Conservation (phyloP, 768 basidiomycete species). For the Psilocybe subaeruginosa region DNA sequence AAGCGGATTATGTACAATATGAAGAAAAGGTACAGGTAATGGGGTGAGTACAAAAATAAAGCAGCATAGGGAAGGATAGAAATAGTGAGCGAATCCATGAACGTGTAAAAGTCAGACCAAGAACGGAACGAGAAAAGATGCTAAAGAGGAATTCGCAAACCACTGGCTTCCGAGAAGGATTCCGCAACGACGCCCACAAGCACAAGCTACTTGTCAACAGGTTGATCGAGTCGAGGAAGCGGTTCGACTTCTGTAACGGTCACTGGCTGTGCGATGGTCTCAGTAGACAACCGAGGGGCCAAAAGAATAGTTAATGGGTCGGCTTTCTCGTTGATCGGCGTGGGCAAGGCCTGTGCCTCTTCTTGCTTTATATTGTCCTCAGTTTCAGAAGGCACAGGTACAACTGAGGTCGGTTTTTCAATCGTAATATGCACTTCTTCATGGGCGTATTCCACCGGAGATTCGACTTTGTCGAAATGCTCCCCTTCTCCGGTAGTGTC, state of each 20-base stretch:
- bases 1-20: background rate
- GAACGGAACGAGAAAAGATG: background rate
- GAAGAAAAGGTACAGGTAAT: background rate
- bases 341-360: background rate
- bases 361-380: background rate
- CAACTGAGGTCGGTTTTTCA: slow-evolving; percentile 1
- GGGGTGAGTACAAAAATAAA: background rate
- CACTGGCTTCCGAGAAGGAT: too few species aligned
- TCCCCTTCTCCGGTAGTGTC: slow-evolving; percentile 17
- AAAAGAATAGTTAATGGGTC: background rate
- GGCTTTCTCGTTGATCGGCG: background rate
- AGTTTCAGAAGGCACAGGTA: background rate
- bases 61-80: background rate
- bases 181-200: background rate
- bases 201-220: background rate
- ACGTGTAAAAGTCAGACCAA: background rate
- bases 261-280: slow-evolving; percentile 26
- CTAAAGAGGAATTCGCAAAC: background rate
- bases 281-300: slow-evolving; percentile 23
- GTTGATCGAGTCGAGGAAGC: background rate
- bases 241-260: background rate
- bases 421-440: slow-evolving; percentile 14
- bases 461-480: slow-evolving; percentile 17
- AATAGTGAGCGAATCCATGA: background rate
- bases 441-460: slow-evolving; percentile 3